Percentiles rank a stretch among this genome's conserved stretches.
phyloP scores from a whole-genome alignment of 768 basidiomycete species.

The Leccinellum rugosiceps region DNA sequence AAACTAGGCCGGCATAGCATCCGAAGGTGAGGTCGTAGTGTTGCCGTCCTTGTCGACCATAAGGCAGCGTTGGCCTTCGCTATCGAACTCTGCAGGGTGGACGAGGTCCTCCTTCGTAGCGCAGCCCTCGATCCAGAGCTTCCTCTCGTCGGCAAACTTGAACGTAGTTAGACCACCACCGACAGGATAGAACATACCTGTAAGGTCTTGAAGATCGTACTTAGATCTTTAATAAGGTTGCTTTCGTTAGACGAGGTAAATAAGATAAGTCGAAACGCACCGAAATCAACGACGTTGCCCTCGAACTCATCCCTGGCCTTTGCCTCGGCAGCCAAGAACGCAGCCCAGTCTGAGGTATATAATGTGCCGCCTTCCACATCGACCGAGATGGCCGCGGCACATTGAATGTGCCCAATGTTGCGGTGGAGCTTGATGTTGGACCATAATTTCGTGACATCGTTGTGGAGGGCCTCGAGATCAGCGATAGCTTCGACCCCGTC shows the following conservation, averaged over 20 bases:
- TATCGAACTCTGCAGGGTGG: neutral
- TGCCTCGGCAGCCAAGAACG: neutral
- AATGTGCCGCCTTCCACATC: neutral
- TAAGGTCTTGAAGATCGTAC: neutral
- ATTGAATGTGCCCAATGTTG: neutral
- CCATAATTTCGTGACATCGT: neutral
- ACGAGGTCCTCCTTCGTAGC: neutral
- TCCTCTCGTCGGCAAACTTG: neutral
- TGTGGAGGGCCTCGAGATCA: neutral
- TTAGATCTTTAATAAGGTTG: neutral
- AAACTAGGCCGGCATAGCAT: neutral
- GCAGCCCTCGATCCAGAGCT: neutral
- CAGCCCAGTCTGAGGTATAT: neutral
- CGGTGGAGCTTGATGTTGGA: neutral
- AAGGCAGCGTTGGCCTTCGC: neutral
- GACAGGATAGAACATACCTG: neutral
- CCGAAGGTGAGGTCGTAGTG: neutral
- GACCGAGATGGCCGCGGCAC: neutral
- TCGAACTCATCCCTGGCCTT: neutral
- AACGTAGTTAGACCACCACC: neutral
- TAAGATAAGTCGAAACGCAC: neutral
- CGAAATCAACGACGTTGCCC: neutral
- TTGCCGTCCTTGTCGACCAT: neutral
- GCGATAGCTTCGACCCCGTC: neutral
- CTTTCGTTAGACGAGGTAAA: neutral